Conservation (phyloP, 2,329 filamentous ascomycete species). For the Phyllosticta ampelicida region DNA sequence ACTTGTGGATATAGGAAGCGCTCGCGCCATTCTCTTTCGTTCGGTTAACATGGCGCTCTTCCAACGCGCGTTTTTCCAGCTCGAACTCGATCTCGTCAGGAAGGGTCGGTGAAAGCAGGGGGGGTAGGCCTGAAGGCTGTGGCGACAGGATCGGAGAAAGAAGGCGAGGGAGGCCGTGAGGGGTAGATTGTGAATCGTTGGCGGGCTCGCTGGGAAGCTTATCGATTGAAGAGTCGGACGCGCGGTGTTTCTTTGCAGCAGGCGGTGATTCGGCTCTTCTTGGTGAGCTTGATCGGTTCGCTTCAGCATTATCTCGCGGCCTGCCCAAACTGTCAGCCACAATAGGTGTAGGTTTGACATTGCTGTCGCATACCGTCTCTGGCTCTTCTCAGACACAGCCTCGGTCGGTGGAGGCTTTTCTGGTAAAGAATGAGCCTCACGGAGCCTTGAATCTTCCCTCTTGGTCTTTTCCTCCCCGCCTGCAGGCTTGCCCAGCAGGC, state of each 20-base stretch:
- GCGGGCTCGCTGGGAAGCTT: slow-evolving; percentile 21
- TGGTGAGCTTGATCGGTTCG: slow-evolving; percentile 7
- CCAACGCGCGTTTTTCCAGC: slow-evolving; percentile 33
- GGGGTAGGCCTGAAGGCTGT: slow-evolving; percentile 35
- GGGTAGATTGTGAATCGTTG: slow-evolving; percentile 21
- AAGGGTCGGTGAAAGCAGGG: slow-evolving; percentile 47
- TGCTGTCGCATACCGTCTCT: background rate
- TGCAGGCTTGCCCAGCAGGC: slow-evolving; percentile 10
- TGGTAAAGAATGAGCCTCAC: background rate
- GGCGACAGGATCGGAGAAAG: slow-evolving; percentile 32
- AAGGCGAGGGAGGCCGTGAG: slow-evolving; percentile 28
- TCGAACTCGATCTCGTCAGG: slow-evolving; percentile 46
- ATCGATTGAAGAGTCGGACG: slow-evolving; percentile 30
- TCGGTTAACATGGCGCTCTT: slow-evolving; percentile 16
- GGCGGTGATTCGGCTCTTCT: slow-evolving; percentile 12
- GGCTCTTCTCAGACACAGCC: background rate
- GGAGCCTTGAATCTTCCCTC: background rate
- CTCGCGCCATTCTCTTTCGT: slow-evolving; percentile 22
- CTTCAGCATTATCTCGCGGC: slow-evolving; percentile 3
- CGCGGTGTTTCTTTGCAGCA: slow-evolving; percentile 27
- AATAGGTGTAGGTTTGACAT: background rate
- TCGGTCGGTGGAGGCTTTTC: slow-evolving; percentile 1
- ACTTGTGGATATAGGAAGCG: slow-evolving; percentile 21
- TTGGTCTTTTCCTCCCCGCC: background rate
- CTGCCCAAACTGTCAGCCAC: background rate